Percentiles rank a stretch among this genome's conserved stretches.
Conservation (phyloP, 169 alveolate species). For the Blepharisma undulans region DNA sequence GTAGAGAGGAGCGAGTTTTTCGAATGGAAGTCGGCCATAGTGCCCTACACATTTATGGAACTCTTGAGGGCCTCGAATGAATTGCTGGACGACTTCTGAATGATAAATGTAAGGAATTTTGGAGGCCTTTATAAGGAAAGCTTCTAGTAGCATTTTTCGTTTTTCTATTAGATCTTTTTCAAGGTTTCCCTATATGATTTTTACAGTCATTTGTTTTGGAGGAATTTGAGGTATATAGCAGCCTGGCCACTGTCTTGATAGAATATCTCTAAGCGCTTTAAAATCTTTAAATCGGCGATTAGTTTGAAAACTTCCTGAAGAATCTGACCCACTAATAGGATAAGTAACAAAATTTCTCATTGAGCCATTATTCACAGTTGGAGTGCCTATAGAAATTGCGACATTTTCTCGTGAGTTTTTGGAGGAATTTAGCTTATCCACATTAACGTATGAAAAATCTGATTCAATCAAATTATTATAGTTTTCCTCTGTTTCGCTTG, state of each 20-base stretch:
- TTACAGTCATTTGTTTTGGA: constrained; percentile 50
- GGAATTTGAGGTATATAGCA: constrained; percentile 70
- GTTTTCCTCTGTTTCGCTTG: too few species aligned
- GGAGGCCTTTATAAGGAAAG: constrained; percentile 48
- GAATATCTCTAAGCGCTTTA: constrained; percentile 44
- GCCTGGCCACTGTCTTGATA: constrained; percentile 73
- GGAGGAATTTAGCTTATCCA: too few species aligned
- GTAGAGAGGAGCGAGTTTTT: neutral
- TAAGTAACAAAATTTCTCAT: neutral
- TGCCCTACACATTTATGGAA: neutral
- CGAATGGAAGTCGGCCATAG: neutral
- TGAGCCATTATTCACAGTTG: neutral
- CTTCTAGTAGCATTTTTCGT: constrained; percentile 60
- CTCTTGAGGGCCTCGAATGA: constrained; percentile 33
- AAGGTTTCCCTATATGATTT: constrained; percentile 20
- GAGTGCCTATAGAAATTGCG: neutral
- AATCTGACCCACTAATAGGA: neutral
- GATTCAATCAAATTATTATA: too few species aligned
- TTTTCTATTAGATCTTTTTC: constrained; percentile 57
- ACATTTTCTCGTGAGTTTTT: too few species aligned
- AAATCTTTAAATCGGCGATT: constrained; percentile 72
- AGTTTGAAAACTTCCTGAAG: neutral
- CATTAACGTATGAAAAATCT: too few species aligned
- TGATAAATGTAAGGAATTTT: constrained; percentile 33
- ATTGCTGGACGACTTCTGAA: constrained; percentile 53